Evolutionary conservation across 345 rosid genomes (phyloP), one percentile per base, ranked within the genome.

Genomic region (Gossypium ekmanianum): DNA sequence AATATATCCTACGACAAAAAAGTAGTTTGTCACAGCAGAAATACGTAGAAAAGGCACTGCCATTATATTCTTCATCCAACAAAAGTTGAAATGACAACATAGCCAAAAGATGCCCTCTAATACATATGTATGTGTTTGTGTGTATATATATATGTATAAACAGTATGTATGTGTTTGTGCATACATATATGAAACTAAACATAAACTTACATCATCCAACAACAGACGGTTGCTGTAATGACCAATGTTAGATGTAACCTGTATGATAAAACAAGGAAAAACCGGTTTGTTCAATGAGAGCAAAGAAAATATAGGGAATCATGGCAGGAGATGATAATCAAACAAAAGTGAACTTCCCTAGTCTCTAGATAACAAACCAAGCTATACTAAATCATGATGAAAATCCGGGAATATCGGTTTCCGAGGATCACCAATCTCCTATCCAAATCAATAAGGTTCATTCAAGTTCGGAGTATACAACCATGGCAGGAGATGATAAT

Each of bases 181-280:
- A 4, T 34, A 5, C 7, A 34, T 3, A 17, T 52, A 26, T n/a
- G 48, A 74, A 22, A 74, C 48, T 13, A 67, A 78, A 45, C 62
- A 67, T 62, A 66, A 81, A 84, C 94, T 84, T 85, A 94, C 97
- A 94, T 94, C 97, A 94, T 92, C 98, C 97, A 91, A 80, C 98
- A 94, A 81, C 97, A 91, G 74, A 88, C 89, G 45, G 97, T 90
- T n/a, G 98, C 97, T 26, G 98, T 94, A 62, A 92, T 78, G 75
- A 94, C 91, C 94, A 94, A 83, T 68, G 98, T 94, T 66, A 92
- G 80, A 79, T 89, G 97, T 27, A 94, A 72, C 85, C 97, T 94
- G 93, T 81, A 83, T 45, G 55, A 76, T 9, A 67, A 80, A 71
- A 70, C 11, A 80, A 50, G 74, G 16, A 67, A 74, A 55, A 72